phyloP scores from a whole-genome alignment of 225 moss, liverwort and hornwort species.

The Sphagnum contortum region DNA sequence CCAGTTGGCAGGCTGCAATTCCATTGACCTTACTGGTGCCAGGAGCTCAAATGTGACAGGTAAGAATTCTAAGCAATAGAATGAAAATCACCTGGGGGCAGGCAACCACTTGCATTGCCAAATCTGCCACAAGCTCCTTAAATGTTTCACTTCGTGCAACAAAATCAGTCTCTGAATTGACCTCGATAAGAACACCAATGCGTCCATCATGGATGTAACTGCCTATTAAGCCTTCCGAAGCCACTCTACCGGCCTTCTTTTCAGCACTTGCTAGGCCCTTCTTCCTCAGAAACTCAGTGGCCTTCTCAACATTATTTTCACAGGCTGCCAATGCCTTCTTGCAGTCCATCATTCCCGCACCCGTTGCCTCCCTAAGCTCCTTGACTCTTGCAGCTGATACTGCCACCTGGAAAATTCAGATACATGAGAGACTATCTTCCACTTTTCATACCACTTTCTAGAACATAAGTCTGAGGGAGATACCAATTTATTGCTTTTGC shows the following conservation, averaged over 20 bases:
- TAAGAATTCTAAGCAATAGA: too few relatives aligned
- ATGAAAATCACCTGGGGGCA: conserved; percentile 44
- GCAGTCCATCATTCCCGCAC: conserved; percentile 99
- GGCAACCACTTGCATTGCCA: conserved; percentile 88
- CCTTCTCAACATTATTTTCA: conserved; percentile 65
- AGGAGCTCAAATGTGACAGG: too few relatives aligned
- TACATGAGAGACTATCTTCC: too few relatives aligned
- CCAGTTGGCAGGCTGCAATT: too few relatives aligned
- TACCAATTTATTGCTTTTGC: background rate
- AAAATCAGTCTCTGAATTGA: conserved; percentile 96
- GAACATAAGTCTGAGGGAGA: too few relatives aligned
- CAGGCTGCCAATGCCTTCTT: conserved; percentile 77
- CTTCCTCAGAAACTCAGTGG: conserved; percentile 68
- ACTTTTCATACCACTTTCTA: too few relatives aligned
- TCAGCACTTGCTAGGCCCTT: conserved; percentile 91
- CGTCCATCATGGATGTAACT: conserved; percentile 88
- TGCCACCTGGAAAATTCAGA: conserved; percentile 17
- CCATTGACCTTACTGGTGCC: too few relatives aligned
- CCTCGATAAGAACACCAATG: conserved; percentile 82
- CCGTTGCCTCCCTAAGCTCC: conserved; percentile 67
- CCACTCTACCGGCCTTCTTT: conserved; percentile 77
- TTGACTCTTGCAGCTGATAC: conserved; percentile 69
- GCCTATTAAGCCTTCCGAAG: conserved; percentile 79
- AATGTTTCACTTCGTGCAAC: conserved; percentile 75
- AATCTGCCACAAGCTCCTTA: conserved; percentile 67